Evolutionary conservation across 768 basidiomycete genomes (phyloP), one percentile per base, ranked within the genome.

Genomic region (Kockovaella imperatae): DNA sequence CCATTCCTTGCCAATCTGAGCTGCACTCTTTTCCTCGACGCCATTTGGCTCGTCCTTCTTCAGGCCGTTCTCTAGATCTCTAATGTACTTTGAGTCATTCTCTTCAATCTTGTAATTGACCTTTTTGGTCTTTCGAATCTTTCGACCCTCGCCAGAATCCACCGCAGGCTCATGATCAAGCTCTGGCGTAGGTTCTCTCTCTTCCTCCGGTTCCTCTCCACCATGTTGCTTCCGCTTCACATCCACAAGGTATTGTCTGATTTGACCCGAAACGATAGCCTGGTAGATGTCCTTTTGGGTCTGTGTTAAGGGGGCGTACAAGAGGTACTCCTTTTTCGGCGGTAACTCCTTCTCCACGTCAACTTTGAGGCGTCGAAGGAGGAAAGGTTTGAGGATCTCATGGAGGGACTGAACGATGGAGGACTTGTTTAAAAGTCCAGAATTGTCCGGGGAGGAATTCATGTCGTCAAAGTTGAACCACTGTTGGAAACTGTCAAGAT

Each of bases 331-430:
- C 69, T 90, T 90, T 60, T 75, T 75, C 0, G 71, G 87, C 0
- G 95, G 95, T 3, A 97, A 74, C 21, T 77, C 85, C 47, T 78
- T 77, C 73, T 96, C 90, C 7, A 97, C 93, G 57, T 99, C 95
- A 5, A 75, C 81, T 70, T 97, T 97, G 48, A 96, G 77, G 10
- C 95, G 80, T 10, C 95, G 81, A 0, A 97, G 77, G 24, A 97
- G 78, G 77, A 97, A 99, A 1, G 95, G 95, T 58, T 90, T 89
- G 41, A 99, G 79, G 60, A 99, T 91, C 2, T 80, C 79, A 67
- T 95, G 90, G 0, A 96, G 78, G 0, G 84, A 79, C 24, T 79
- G 76, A 50, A 95, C 83, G 57, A 93, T 77, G 32, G 80, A 75
- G 0, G 78, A 72, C 29, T 67, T 60, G 50, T 68, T 63, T 24